A percentile compares a stretch with the other conserved stretches of the same genome.
Conservation (phyloP, 768 basidiomycete species). For the Lactarius hatsudake region DNA sequence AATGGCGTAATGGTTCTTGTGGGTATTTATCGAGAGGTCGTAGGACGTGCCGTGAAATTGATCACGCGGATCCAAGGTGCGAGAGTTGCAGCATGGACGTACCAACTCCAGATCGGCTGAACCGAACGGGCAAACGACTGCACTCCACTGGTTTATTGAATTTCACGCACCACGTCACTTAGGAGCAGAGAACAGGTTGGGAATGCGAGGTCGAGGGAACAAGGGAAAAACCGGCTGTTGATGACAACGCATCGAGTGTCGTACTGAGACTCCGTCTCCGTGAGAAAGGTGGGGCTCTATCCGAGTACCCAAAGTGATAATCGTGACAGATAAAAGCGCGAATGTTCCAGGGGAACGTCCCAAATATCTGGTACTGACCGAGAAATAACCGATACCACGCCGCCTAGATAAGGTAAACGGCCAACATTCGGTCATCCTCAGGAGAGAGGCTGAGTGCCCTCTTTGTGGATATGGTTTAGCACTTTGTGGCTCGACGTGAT, state of each 20-base stretch:
- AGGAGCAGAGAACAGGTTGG: neutral
- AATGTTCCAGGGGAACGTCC: slow-evolving; percentile 21
- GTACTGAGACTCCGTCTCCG: neutral
- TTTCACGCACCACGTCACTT: neutral
- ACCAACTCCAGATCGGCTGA: slow-evolving; percentile 8
- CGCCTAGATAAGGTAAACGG: slow-evolving; percentile 15
- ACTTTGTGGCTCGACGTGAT: slow-evolving; percentile 6
- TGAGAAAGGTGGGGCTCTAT: slow-evolving; percentile 2
- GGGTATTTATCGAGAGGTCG: slow-evolving; percentile 1
- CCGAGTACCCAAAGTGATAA: slow-evolving; percentile 5
- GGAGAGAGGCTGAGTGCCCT: neutral
- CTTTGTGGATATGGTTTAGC: neutral
- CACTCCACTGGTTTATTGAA: neutral
- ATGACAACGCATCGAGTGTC: slow-evolving; percentile 10
- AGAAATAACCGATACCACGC: slow-evolving; percentile 17
- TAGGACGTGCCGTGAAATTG: neutral
- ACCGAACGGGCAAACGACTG: neutral
- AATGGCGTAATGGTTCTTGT: slow-evolving; percentile 9
- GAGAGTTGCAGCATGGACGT: neutral
- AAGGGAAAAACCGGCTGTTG: neutral
- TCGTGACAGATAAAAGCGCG: slow-evolving; percentile 18
- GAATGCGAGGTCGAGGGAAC: neutral
- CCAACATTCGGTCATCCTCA: neutral
- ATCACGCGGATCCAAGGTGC: neutral
- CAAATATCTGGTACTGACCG: slow-evolving; percentile 16